phyloP scores from a whole-genome alignment of 495 filamentous ascomycete species.

The Penicillium samsonianum region DNA sequence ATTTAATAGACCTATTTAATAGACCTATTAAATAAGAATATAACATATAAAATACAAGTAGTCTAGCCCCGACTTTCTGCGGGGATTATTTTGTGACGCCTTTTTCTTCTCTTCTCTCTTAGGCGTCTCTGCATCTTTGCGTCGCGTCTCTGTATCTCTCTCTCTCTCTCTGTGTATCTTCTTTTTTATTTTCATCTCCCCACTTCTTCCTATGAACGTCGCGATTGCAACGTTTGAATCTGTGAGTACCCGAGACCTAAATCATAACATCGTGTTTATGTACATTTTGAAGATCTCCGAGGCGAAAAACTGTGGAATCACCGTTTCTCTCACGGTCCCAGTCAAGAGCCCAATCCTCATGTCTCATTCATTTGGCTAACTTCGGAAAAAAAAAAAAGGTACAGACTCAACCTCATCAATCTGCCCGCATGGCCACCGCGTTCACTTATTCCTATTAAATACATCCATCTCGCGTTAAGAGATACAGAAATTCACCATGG shows the following conservation, averaged over 20 bases:
- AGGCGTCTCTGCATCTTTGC: not conserved
- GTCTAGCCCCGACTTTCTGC: not conserved
- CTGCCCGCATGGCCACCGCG: conserved; percentile 19
- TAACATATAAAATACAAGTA: not conserved
- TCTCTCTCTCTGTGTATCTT: conserved; percentile 4
- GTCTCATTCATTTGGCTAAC: conserved; percentile 4
- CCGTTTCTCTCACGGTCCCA: not conserved
- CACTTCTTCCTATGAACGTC: conserved; percentile 9
- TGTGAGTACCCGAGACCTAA: conserved; percentile 24
- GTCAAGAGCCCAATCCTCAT: not conserved
- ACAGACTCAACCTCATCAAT: conserved; percentile 2
- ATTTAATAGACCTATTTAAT: too few relatives aligned
- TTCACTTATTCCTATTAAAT: conserved; percentile 10
- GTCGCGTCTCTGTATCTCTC: not conserved
- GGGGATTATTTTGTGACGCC: not conserved
- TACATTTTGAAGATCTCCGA: too few relatives aligned
- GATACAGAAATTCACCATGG: conserved; percentile 43
- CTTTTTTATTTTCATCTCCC: conserved; percentile 1
- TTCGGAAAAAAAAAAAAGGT: not conserved
- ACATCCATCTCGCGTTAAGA: conserved; percentile 12
- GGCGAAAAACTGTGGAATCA: not conserved
- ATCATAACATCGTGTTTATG: not conserved
- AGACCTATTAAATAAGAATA: not conserved
- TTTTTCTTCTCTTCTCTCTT: not conserved
- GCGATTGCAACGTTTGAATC: conserved; percentile 27